phyloP scores from a whole-genome alignment of 73 alveolate genomes.

The Paramecium octaurelia region DNA sequence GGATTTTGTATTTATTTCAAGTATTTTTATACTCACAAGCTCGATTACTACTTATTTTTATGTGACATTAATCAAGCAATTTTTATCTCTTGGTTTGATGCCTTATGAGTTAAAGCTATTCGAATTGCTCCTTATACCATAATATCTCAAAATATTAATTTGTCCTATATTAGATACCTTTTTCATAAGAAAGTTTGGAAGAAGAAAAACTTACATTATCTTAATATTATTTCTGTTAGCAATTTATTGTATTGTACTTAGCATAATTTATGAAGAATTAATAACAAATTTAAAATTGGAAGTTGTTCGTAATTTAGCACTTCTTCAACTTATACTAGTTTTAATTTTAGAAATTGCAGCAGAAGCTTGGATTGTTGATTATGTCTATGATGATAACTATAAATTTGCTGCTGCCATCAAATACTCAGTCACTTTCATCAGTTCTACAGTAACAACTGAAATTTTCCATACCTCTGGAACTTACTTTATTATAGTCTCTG shows the following conservation, averaged over 20 bases:
- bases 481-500: neutral
- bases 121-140: neutral
- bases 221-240: neutral
- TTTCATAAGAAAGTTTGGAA: neutral
- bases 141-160: neutral
- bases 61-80: neutral
- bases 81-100: neutral
- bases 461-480: neutral
- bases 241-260: neutral
- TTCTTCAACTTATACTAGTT: neutral
- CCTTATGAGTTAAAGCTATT: neutral
- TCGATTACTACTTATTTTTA: neutral
- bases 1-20: neutral
- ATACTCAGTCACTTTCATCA: neutral
- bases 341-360: neutral
- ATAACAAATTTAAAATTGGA: neutral
- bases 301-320: neutral
- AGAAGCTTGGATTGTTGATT: conserved; percentile 6
- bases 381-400: neutral
- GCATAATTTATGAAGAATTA: neutral
- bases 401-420: conserved; percentile 6
- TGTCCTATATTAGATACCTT: neutral
- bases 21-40: neutral
- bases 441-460: neutral
- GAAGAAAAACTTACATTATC: neutral